Evolutionary conservation across 495 filamentous ascomycete species (phyloP), one percentile per base, ranked within the genome.

Genomic region (Penicillium coffeae): DNA sequence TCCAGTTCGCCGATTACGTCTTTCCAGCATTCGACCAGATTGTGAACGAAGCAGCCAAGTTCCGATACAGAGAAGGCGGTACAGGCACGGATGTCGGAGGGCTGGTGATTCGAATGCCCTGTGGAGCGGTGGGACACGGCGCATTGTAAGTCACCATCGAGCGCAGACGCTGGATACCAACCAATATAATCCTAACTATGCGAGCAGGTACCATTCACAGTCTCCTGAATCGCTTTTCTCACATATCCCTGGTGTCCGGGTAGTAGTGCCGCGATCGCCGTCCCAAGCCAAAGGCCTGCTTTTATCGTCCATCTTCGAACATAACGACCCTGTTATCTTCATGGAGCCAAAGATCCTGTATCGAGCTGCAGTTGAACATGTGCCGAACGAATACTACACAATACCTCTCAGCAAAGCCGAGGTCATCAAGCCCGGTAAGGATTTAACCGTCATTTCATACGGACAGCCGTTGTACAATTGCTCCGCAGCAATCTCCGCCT

Each of bases 1-100:
- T 98, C 43, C 93, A 98, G 68, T 98, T 98, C 60, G 94, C 93
- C 30, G 93, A 98, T 68, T 98, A 98, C 65, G 84, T 98, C 35
- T 97, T 85, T 66, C 93, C 93, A 2, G 90, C 93, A 1, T 97
- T 97, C 54, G 93, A 98, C 62, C 93, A 98, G 77, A 76, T 98
- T 33, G 91, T 97, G 52, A 97, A 97, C 61, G 93, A 98, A 68
- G 91, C 90, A 2, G 89, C 90, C 41, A 98, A 97, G 72, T 87
- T 88, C 52, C 73, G 93, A 45, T 98, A 92, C 68, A 77, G 92
- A 42, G 88, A 92, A 62, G 92, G 90, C 0, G 68, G 62, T 2
- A 87, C 84, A 9, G 84, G 79, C 1, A 77, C 79, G 8, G 79
- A 85, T 62, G 77, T 72, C 9, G 89, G 89, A 6, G 88, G 92